Base-by-base conservation (phyloP, 148 eudicot genomes). In the Heliosperma pusillum region DNA sequence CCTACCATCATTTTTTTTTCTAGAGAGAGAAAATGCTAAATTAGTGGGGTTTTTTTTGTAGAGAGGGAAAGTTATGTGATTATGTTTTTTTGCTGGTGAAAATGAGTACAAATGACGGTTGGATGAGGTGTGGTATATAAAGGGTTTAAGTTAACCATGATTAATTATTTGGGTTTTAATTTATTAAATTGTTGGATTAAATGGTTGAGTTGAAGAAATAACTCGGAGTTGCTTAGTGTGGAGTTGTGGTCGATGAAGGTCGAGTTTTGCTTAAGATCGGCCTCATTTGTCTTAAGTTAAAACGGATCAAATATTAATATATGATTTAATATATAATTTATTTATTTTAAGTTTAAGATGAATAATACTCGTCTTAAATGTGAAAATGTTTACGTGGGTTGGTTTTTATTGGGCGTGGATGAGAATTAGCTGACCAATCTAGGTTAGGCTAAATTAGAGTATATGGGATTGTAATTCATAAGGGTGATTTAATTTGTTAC, bases 1-100 rank as follows among this genome's bases (percentile, higher is more conserved):
- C 87, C 82, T 76, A 89, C 74, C 87, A 87, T 84, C 90, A 84
- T 53, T 74, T 64, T 17, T 22, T 62, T 22, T 25, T 7, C 33
- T 13, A 50, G 72, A 47, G 67, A 36, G 15, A 21, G 58, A 42
- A 27, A 55, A 36, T 6, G 6, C 42, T 36, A 36, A 36, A 36
- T 36, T 36, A 12, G 15, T 22, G n/a, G 21, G 11, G 27, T 36
- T 20, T 10, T 55, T 36, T 20, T 10, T 1, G 0, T 4, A 55
- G 16, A 53, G 25, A 33, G 29, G 21, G 27, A 40, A 22, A 33
- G 67, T 36, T 63, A 19, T 56, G 9, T 10, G 13, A 0, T 40
- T 24, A 65, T 22, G n/a, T 36, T 30, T 26, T 2, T 16, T 26
- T 74, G 80, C 73, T 69, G 29, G 73, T 40, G 67, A 57, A 62